Evolutionary conservation across 1,139 yeast genomes (phyloP), one percentile per base, ranked within the genome.

Genomic region (Diutina rugosa): DNA sequence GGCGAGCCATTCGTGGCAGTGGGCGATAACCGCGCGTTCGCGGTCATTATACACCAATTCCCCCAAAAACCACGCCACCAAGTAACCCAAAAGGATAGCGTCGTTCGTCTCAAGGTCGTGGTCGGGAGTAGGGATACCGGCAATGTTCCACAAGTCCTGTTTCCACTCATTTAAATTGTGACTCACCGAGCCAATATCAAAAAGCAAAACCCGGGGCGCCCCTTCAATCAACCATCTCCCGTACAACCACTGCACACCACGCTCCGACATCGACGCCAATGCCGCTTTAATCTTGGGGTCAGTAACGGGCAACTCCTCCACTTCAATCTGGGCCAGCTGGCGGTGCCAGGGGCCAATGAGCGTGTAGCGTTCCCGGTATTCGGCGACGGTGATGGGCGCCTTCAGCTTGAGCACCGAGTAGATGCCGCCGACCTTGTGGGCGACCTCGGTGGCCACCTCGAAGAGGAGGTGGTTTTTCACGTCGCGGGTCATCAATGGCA

Each of bases 171-270:
- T 84, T 63, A 93, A 74, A 67, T 79, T 78, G 61, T 76, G 74
- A 58, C 77, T 72, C 5, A 93, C 96, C 9, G 95, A 85, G 57
- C 84, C 81, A 60, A 90, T 78, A 68, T 93, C 98, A 66, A 93
- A 93, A 56, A 93, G 74, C 55, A 93, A 76, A 32, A 93, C 98
- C 55, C 96, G 75, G 16, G 99, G 99, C 1, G 98, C 96, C 29
- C 98, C 97, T 69, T 93, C 99, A 65, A 93, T 90, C 65, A 93
- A 81, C 99, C 99, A 93, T 60, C 97, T 81, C 51, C 98, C 98
- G 65, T 93, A 91, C 57, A 90, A 74, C 78, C 87, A 89, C 59
- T 79, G 74, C 63, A 93, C 80, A 28, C 99, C 99, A 54, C 97
- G 78, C 44, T 80, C 79, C 56, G 81, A 72, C 96, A 90, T 89